Evolutionary conservation across 176 grass and related monocot species (phyloP).

Genomic region (Hyparrhenia diplandra): DNA sequence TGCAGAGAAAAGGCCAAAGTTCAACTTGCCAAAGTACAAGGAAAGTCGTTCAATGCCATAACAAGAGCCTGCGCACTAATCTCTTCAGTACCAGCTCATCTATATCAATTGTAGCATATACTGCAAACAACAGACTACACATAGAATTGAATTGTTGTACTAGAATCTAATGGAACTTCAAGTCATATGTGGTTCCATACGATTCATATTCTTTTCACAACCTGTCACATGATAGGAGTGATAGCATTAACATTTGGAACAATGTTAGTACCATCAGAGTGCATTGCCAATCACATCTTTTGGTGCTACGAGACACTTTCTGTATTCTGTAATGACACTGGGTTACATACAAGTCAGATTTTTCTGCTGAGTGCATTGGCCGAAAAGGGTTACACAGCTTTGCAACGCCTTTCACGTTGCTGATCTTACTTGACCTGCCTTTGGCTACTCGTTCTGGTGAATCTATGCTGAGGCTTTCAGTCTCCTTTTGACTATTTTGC

Average conservation of each 20-base stretch:
- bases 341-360: neutral
- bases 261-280: neutral
- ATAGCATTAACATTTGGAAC: neutral
- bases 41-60: constrained; percentile 48
- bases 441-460: neutral
- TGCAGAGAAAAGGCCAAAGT: constrained; percentile 45
- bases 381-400: neutral
- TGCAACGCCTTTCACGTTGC: neutral
- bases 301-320: neutral
- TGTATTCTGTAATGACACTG: neutral
- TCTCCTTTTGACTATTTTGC: constrained; percentile 1
- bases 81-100: neutral
- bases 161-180: neutral
- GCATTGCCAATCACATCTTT: neutral
- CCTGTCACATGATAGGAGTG: neutral
- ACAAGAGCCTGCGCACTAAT: neutral
- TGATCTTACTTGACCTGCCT: neutral
- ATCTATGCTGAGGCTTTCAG: neutral
- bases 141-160: neutral
- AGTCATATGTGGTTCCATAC: neutral
- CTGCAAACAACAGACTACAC: neutral
- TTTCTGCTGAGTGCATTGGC: neutral
- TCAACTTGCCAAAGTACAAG: constrained; percentile 37
- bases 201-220: neutral
- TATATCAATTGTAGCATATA: neutral